phyloP scores from a whole-genome alignment of 2,329 filamentous ascomycete species.

The Sarocladium kiliense region DNA sequence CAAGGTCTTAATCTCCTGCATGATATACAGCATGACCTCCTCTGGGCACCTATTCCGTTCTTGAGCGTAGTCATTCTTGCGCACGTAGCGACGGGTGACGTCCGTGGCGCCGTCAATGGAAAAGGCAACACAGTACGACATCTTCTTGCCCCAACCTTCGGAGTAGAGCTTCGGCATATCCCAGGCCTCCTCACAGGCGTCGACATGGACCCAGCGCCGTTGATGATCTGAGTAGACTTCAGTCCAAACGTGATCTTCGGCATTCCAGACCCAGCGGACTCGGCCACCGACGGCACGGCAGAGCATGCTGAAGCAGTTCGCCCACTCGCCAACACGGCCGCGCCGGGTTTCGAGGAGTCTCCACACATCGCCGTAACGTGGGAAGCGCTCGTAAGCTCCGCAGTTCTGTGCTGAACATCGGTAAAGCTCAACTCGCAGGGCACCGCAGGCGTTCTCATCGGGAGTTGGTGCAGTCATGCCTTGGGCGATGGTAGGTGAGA shows the following conservation, averaged over 20 bases:
- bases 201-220: constrained; percentile 93
- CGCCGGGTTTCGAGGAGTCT: constrained; percentile 79
- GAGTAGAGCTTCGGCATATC: constrained; percentile 89
- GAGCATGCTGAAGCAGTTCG: constrained; percentile 98
- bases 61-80: constrained; percentile 66
- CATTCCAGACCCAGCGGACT: constrained; percentile 97
- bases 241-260: constrained; percentile 96
- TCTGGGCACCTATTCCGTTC: constrained; percentile 78
- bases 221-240: constrained; percentile 95
- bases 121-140: constrained; percentile 96
- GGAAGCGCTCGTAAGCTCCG: constrained; percentile 79
- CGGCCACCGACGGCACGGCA: constrained; percentile 87
- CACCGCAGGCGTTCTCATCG: constrained; percentile 85
- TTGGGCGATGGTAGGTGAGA: constrained; percentile 74
- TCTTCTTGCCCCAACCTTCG: constrained; percentile 93
- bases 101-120: constrained; percentile 77
- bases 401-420: constrained; percentile 75
- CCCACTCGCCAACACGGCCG: constrained; percentile 91
- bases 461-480: constrained; percentile 81
- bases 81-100: constrained; percentile 63
- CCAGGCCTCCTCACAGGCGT: constrained; percentile 91
- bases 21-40: constrained; percentile 84
- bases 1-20: constrained; percentile 83
- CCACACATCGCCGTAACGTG: constrained; percentile 93
- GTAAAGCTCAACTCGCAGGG: constrained; percentile 84